phyloP scores from a whole-genome alignment of 257 asterid genomes.

The Solanum virginianum region DNA sequence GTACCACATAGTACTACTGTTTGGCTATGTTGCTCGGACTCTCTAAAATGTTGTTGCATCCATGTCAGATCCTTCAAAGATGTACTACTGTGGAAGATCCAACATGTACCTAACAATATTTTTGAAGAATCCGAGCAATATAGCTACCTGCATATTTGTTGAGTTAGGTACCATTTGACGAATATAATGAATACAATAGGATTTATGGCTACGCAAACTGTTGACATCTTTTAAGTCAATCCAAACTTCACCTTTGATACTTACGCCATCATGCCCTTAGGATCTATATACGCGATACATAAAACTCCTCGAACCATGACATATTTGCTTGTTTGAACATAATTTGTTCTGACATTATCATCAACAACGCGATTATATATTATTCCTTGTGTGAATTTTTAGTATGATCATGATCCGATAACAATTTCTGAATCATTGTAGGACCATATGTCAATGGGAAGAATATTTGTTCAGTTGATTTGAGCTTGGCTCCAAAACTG shows the following conservation, averaged over 20 bases:
- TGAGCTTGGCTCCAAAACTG: constrained; percentile 66
- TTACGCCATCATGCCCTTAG: neutral
- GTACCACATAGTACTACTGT: neutral
- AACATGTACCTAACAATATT: neutral
- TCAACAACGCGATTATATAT: neutral
- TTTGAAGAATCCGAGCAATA: no score
- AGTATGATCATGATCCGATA: constrained; percentile 3
- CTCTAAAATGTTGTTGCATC: neutral
- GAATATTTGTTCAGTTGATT: constrained; percentile 49
- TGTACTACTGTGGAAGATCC: neutral
- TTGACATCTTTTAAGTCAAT: neutral
- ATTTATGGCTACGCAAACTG: neutral
- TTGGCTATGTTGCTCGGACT: neutral
- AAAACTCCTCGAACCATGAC: neutral
- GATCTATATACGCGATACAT: neutral
- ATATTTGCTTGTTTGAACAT: neutral
- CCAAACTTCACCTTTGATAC: neutral
- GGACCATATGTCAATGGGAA: constrained; percentile 64
- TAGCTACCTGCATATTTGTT: no score
- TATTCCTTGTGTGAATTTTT: neutral
- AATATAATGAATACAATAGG: neutral
- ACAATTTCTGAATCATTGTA: constrained; percentile 24
- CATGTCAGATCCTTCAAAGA: neutral
- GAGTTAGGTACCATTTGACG: neutral
- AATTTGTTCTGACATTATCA: neutral